These are phyloP conservation scores for Ilyonectria sp. DNA, from an alignment of 2,329 filamentous ascomycete species.

Conservation along the genomic window DNA sequence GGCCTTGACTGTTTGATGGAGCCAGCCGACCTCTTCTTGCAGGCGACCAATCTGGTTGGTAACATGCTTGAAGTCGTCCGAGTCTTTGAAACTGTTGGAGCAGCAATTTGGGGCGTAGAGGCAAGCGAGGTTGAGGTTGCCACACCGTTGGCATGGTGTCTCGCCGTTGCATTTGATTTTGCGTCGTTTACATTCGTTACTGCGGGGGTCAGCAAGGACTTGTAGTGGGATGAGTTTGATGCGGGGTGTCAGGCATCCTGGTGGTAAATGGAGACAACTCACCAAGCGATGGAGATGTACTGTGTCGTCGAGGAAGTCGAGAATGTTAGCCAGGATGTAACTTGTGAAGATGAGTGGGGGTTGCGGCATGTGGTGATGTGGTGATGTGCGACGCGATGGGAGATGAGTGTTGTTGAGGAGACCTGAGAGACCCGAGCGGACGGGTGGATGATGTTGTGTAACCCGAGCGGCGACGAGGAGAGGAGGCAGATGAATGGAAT, in stretches of 20 bases:
- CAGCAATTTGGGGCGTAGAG: slow-evolving; percentile 78
- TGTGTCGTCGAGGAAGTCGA: slow-evolving; percentile 51
- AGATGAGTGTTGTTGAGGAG: neutral
- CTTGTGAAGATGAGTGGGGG: neutral
- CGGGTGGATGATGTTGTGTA: neutral
- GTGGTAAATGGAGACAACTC: slow-evolving; percentile 46
- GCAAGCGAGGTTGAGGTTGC: slow-evolving; percentile 77
- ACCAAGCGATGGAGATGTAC: slow-evolving; percentile 76
- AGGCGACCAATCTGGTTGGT: slow-evolving; percentile 79
- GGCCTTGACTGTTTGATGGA: slow-evolving; percentile 80
- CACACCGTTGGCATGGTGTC: slow-evolving; percentile 76
- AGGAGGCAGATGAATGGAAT: neutral
- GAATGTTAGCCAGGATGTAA: slow-evolving; percentile 37
- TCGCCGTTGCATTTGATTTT: slow-evolving; percentile 84
- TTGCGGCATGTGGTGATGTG: neutral
- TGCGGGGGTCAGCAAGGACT: slow-evolving; percentile 48
- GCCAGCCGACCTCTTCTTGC: slow-evolving; percentile 86
- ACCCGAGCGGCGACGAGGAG: neutral
- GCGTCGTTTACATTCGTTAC: slow-evolving; percentile 82
- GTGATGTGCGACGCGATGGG: slow-evolving; percentile 7
- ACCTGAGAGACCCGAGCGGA: neutral
- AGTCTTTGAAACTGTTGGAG: slow-evolving; percentile 88
- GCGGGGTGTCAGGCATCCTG: neutral
- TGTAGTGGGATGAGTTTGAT: neutral
- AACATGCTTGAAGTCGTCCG: slow-evolving; percentile 91